phyloP scores from a whole-genome alignment of 257 asterid species.

The Mitragyna speciosa region DNA sequence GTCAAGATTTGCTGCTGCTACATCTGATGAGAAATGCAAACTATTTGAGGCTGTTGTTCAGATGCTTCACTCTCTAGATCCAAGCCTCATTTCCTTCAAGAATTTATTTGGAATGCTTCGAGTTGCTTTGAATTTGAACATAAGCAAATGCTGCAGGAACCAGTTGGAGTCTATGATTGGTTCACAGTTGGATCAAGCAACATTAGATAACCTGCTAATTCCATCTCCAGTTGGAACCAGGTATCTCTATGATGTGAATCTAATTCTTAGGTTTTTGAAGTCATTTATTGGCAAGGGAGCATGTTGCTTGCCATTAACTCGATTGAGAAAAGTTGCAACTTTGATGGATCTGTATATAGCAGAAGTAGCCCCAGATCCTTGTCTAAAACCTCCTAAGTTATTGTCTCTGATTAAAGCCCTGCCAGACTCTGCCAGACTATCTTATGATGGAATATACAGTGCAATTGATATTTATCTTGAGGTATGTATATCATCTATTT shows the following conservation, averaged over 20 bases:
- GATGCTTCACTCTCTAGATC: conserved; percentile 58
- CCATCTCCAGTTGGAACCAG: conserved; percentile 56
- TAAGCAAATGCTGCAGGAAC: conserved; percentile 39
- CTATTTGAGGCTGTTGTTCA: conserved; percentile 50
- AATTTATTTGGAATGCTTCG: conserved; percentile 64
- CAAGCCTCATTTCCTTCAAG: conserved; percentile 50
- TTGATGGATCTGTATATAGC: conserved; percentile 66
- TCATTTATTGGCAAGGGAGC: conserved; percentile 59
- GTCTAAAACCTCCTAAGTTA: conserved; percentile 61
- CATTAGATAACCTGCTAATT: conserved; percentile 64
- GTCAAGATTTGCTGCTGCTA: conserved; percentile 44
- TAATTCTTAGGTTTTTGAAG: conserved; percentile 58
- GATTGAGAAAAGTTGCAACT: conserved; percentile 52
- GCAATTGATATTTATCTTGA: conserved; percentile 67
- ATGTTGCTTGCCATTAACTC: conserved; percentile 62
- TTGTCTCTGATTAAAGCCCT: conserved; percentile 52
- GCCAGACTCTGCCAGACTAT: conserved; percentile 71
- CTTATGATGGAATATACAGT: conserved; percentile 57
- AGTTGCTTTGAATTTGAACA: conserved; percentile 35
- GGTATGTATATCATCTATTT: conserved; percentile 29
- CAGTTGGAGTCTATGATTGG: conserved; percentile 74
- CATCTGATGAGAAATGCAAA: conserved; percentile 39
- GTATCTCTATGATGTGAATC: conserved; percentile 65
- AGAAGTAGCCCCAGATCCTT: conserved; percentile 86
- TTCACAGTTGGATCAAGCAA: conserved; percentile 57